Conservation (phyloP, 2,329 filamentous ascomycete species). For the Blastomyces parvus region DNA sequence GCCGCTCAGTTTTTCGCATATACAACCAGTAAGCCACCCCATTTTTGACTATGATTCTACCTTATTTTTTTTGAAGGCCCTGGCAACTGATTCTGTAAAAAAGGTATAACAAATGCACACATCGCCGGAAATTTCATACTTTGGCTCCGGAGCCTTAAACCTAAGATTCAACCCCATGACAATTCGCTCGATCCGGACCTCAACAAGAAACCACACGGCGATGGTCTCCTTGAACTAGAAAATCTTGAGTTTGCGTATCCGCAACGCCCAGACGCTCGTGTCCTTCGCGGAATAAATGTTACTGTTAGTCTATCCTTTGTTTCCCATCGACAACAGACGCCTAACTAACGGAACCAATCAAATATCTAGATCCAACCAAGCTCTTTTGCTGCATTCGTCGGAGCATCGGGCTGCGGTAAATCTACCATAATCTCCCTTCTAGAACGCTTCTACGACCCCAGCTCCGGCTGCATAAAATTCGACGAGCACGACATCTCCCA, state of each 20-base stretch:
- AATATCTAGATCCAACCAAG: slow-evolving; percentile 34
- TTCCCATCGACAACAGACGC: background rate
- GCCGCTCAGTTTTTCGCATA: slow-evolving; percentile 28
- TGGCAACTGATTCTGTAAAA: slow-evolving; percentile 19
- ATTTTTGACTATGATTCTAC: background rate
- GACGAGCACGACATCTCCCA: slow-evolving; percentile 52
- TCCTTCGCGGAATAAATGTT: slow-evolving; percentile 24
- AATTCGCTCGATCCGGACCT: slow-evolving; percentile 28
- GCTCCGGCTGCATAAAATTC: slow-evolving; percentile 50
- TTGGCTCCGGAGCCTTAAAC: slow-evolving; percentile 33
- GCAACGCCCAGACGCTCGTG: slow-evolving; percentile 21
- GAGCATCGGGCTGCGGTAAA: slow-evolving; percentile 51
- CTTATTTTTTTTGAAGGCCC: background rate
- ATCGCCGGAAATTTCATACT: slow-evolving; percentile 45
- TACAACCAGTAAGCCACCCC: slow-evolving; percentile 24
- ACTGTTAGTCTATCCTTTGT: slow-evolving; percentile 4
- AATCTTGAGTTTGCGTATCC: slow-evolving; percentile 35
- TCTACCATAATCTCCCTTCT: slow-evolving; percentile 57
- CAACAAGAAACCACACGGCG: slow-evolving; percentile 26
- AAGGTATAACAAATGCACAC: slow-evolving; percentile 43
- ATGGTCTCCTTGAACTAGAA: slow-evolving; percentile 32
- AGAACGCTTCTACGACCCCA: slow-evolving; percentile 59
- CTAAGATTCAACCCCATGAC: slow-evolving; percentile 5
- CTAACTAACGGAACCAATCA: background rate
- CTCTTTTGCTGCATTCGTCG: slow-evolving; percentile 47